Base-by-base conservation (phyloP, 2,329 filamentous ascomycete species). In the Sarocladium kiliense region DNA sequence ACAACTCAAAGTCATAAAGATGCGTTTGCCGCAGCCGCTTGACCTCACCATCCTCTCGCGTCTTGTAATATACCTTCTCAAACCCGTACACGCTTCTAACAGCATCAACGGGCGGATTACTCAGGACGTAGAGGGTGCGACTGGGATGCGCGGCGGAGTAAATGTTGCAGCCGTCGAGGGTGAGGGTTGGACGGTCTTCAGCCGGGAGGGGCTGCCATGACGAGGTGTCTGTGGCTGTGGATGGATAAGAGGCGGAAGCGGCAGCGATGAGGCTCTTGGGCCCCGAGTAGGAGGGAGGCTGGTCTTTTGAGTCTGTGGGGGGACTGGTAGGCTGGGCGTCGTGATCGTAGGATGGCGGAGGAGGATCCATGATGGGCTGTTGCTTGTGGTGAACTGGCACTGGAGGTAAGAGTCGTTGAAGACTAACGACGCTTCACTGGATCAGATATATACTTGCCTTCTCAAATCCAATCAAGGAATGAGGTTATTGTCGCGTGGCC, bases 71-170 rank as follows among this genome's bases (percentile, higher is more conserved):
- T n/a, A 57, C 21, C 36, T 55, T 57, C 32, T 57, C 41, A n/a
- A 57, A 16, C 32, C 34, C 55, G 53, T 45, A 57, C 21, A 19
- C 34, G 11, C 14, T 18, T n/a, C 16, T 23, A 26, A n/a, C n/a
- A 9, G 32, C 34, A 2, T 23, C 23, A 4, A 25, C 23, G 6
- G 55, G 55, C 1, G 55, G 7, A 36, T 44, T 27, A 23, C 21
- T 42, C 18, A 57, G 42, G 19, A 54, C 44, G 53, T 57, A 57
- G 18, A 57, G 55, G 11, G 53, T 26, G 19, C 44, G 41, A 32
- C 37, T 36, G 7, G 55, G 55, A 41, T 54, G 53, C 2, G 30
- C n/a, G 11, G 25, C n/a, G 27, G 41, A 26, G 55, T 54, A 55
- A 45, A 57, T 55, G 16, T 19, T 19, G 41, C 34, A 42, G 32